Conservation (phyloP, 2,329 filamentous ascomycete genomes). For the Neopestalotiopsis rosae region DNA sequence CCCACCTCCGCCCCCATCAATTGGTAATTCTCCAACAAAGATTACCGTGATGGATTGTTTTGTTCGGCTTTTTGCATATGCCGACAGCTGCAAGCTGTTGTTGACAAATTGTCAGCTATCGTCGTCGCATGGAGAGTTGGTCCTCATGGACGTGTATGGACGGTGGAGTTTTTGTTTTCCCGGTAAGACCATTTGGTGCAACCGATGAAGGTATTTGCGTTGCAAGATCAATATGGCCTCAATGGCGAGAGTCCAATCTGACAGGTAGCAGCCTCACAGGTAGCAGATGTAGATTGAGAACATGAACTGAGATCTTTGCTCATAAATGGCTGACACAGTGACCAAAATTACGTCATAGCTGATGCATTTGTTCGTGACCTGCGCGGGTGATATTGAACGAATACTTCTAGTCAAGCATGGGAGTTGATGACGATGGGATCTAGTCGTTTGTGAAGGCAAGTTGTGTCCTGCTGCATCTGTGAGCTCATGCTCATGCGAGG, state of each 20-base stretch:
- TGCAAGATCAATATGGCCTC: not conserved
- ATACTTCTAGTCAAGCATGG: no score
- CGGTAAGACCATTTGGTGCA: not conserved
- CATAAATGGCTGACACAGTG: no score
- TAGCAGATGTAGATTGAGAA: not conserved
- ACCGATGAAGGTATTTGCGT: not conserved
- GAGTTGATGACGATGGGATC: no score
- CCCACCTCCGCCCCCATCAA: not conserved
- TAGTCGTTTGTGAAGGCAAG: no score
- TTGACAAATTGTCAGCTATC: not conserved
- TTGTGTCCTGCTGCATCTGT: no score
- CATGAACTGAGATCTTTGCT: not conserved
- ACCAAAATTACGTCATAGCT: no score
- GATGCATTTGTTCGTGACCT: no score
- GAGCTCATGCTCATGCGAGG: no score
- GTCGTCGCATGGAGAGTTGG: not conserved
- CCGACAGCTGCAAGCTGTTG: not conserved
- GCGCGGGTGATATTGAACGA: no score
- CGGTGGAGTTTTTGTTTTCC: not conserved
- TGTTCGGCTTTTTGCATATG: conserved; percentile 1
- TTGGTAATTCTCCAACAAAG: not conserved
- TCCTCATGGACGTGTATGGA: not conserved
- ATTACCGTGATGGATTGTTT: not conserved
- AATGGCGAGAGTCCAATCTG: not conserved
- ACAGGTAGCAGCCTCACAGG: not conserved